A percentile compares a stretch with the other conserved stretches of the same genome.
These are phyloP conservation scores for Cordyceps javanica DNA, from an alignment of 2,329 filamentous ascomycete genomes.

Conservation along the genomic window DNA sequence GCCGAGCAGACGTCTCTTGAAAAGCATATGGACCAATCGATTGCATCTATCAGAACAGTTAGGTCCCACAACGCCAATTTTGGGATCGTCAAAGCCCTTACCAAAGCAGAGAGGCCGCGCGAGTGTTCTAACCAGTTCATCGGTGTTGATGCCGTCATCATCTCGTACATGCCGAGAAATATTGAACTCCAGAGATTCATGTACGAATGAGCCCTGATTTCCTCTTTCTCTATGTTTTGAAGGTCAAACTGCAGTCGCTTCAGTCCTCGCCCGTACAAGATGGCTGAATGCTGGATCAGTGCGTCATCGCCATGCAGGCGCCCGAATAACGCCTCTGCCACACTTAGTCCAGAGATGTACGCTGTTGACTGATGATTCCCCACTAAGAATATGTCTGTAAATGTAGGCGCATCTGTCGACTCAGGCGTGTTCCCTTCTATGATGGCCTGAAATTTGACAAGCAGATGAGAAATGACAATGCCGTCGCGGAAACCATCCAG, in stretches of 20 bases:
- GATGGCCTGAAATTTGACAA: slow-evolving; percentile 1
- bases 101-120: neutral
- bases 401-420: slow-evolving; percentile 11
- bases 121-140: slow-evolving; percentile 7
- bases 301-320: slow-evolving; percentile 11
- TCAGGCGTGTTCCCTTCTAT: neutral
- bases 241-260: slow-evolving; percentile 6
- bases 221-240: slow-evolving; percentile 5
- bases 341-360: slow-evolving; percentile 12
- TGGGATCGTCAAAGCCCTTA: neutral
- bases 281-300: slow-evolving; percentile 8
- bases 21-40: slow-evolving; percentile 11
- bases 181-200: slow-evolving; percentile 13
- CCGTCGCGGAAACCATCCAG: neutral
- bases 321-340: slow-evolving; percentile 14
- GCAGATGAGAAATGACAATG: slow-evolving; percentile 2
- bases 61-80: neutral
- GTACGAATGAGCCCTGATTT: slow-evolving; percentile 6
- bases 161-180: slow-evolving; percentile 14
- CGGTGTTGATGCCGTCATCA: slow-evolving; percentile 11
- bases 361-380: slow-evolving; percentile 10
- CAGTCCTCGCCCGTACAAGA: slow-evolving; percentile 10
- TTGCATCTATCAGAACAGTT: neutral
- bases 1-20: slow-evolving; percentile 9
- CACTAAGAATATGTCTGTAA: slow-evolving; percentile 11